A percentile compares a stretch with the other conserved stretches of the same genome.
These are phyloP conservation scores for Boletellus ananas DNA, from an alignment of 768 basidiomycete species.

Conservation along the genomic window DNA sequence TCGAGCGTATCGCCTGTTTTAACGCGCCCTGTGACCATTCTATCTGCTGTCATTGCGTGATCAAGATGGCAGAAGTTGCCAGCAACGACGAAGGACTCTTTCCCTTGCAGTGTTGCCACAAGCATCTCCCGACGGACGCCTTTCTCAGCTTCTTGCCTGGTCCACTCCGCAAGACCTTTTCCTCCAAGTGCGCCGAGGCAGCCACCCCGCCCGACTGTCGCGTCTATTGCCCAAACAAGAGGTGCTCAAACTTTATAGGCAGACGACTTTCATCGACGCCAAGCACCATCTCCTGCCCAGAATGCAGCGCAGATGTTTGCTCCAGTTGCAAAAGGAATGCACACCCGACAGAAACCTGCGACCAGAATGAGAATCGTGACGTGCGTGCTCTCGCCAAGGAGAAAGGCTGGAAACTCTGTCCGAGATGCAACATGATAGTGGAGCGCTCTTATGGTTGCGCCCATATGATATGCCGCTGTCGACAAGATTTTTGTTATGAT, in stretches of 20 bases:
- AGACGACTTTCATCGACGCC: constrained; percentile 24
- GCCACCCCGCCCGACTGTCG: constrained; percentile 40
- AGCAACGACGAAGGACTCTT: constrained; percentile 47
- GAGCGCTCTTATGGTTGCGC: constrained; percentile 53
- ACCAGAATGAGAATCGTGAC: constrained; percentile 38
- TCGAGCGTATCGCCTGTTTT: constrained; percentile 23
- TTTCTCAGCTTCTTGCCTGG: constrained; percentile 32
- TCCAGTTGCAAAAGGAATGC: constrained; percentile 43
- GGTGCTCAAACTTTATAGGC: constrained; percentile 54
- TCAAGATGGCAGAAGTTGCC: constrained; percentile 39
- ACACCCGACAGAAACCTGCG: constrained; percentile 41
- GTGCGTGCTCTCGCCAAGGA: constrained; percentile 45
- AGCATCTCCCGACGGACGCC: constrained; percentile 30
- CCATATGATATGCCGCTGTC: constrained; percentile 57
- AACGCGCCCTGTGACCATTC: constrained; percentile 43
- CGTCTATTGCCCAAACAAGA: constrained; percentile 45
- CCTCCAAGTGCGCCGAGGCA: constrained; percentile 46
- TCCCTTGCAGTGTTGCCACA: constrained; percentile 49
- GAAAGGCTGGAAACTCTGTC: constrained; percentile 59
- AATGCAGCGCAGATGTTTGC: constrained; percentile 43
- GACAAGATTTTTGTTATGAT: constrained; percentile 18
- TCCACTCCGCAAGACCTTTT: constrained; percentile 31
- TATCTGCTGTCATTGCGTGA: constrained; percentile 46
- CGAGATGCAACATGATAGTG: constrained; percentile 50
- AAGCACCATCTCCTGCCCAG: constrained; percentile 32